Evolutionary conservation across 2,329 filamentous ascomycete species (phyloP), one percentile per base, ranked within the genome.

Genomic region (Sarocladium oryzae): DNA sequence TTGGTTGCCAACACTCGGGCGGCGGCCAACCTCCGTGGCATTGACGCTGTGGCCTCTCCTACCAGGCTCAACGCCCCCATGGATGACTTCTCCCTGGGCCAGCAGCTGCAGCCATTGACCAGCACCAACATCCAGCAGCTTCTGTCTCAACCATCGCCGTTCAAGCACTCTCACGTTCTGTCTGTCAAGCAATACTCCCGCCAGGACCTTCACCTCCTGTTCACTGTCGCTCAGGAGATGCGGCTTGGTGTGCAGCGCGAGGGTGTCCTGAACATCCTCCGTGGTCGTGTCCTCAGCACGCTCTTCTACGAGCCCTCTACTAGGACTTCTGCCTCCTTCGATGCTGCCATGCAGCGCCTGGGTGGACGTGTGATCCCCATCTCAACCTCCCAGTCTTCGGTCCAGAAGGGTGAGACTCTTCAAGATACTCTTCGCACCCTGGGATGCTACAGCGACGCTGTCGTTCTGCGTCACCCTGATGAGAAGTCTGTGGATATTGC

Each of bases 241-340:
- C 88, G 92, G 26, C 81, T 96, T 16, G 91, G 90, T 51, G 93
- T 96, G 26, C 89, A 97, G 72, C 86, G 91, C 48, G 86, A 95
- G 61, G 93, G 93, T 54, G 87, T 93, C 26, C 77, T 99, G 49
- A 86, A 93, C 62, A 78, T 95, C 52, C 82, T 99, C 55, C 88
- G 87, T 61, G 90, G 91, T 24, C 84, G 88, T 41, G 82, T 99
- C 11, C 79, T 99, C 33, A 89, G 86, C 71, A 93, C 89, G 2
- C 83, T 99, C 74, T 99, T 99, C 79, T 99, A 91, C 69, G 93
- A 99, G 76, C 93, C 93, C 2, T 97, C 92, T 1, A 99, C 93
- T 2, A 82, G 93, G 51, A 99, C 93, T 4, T 96, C 92, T 11
- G 84, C 88, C 33, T 99, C 93, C 3, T 99, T 99, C 61, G 93